Conservation (phyloP, 257 asterid genomes). For the Agastache rugosa region DNA sequence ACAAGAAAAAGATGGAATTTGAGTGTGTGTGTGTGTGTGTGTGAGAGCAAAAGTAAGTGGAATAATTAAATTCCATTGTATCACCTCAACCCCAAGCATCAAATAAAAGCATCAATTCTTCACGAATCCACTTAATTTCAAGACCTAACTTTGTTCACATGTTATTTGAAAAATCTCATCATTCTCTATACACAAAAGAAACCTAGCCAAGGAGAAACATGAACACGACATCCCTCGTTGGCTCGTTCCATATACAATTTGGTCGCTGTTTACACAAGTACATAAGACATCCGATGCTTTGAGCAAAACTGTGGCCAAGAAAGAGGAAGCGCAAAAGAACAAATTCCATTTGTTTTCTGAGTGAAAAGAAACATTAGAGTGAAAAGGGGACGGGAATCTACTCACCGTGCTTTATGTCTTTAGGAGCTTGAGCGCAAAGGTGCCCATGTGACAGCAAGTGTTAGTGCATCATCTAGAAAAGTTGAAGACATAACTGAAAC, state of each 20-base stretch:
- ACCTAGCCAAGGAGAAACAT: background rate
- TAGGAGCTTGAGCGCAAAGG: slow-evolving; percentile 3
- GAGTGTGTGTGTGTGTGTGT: too few species aligned
- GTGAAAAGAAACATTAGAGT: background rate
- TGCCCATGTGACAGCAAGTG: background rate
- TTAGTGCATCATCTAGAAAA: background rate
- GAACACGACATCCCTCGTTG: background rate
- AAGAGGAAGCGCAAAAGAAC: background rate
- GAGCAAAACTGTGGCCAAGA: background rate
- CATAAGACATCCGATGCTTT: background rate
- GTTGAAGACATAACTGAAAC: background rate
- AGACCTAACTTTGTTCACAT: background rate
- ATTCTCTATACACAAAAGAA: background rate
- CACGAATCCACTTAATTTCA: background rate
- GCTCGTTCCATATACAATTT: background rate
- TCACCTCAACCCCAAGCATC: background rate
- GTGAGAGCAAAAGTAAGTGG: background rate
- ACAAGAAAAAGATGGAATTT: background rate
- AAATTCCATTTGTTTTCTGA: background rate
- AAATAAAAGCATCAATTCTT: background rate
- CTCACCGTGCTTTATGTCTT: background rate
- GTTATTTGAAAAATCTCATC: background rate
- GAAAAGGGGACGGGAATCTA: background rate
- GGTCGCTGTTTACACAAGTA: background rate
- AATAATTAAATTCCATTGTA: background rate